A percentile compares a stretch with the other conserved stretches of the same genome.
These are phyloP conservation scores for Senna siamea DNA, from an alignment of 306 rosid species.

Conservation along the genomic window DNA sequence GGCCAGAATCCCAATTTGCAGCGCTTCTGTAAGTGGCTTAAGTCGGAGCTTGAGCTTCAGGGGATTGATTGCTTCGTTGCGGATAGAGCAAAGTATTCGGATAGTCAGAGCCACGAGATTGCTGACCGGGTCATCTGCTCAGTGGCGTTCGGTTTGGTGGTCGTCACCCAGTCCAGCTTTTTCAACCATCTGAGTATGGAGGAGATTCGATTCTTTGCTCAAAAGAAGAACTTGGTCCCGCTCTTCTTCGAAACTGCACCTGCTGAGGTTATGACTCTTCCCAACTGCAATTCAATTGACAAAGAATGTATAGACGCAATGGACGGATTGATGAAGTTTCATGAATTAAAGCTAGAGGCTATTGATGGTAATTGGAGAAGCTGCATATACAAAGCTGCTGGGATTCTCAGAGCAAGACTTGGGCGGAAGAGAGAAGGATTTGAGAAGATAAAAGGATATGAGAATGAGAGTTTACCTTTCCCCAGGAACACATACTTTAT, in stretches of 20 bases:
- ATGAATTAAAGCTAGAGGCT: constrained; percentile 70
- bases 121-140: constrained; percentile 83
- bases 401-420: constrained; percentile 67
- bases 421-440: constrained; percentile 64
- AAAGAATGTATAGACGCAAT: constrained; percentile 71
- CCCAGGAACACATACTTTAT: constrained; percentile 65
- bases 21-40: constrained; percentile 86
- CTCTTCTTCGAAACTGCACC: constrained; percentile 67
- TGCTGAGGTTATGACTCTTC: constrained; percentile 58
- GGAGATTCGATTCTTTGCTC: constrained; percentile 82
- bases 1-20: constrained; percentile 66
- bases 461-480: constrained; percentile 59
- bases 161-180: constrained; percentile 66
- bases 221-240: constrained; percentile 85
- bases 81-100: constrained; percentile 77
- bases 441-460: constrained; percentile 35
- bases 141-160: constrained; percentile 72
- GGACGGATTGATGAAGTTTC: constrained; percentile 64
- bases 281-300: constrained; percentile 56
- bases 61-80: constrained; percentile 89
- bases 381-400: constrained; percentile 59
- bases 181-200: constrained; percentile 67
- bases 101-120: constrained; percentile 79
- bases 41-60: constrained; percentile 87
- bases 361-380: constrained; percentile 74